Conservation (phyloP, 208 protist species). For the Trypanosoma brucei region DNA sequence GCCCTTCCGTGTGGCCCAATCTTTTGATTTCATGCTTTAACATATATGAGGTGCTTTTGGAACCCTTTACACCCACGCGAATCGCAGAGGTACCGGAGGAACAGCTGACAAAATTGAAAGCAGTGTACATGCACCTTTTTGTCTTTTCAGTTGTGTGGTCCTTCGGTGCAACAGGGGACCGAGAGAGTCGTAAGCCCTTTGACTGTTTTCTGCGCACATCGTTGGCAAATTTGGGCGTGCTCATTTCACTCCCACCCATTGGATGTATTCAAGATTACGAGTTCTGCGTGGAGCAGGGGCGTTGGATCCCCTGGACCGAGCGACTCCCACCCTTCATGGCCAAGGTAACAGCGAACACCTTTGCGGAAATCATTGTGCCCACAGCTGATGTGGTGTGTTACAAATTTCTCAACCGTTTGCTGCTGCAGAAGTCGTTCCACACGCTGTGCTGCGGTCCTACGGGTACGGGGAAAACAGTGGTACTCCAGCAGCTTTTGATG, state of each 20-base stretch:
- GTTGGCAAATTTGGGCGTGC: conserved; percentile 58
- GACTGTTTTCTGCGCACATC: conserved; percentile 91
- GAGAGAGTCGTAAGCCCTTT: conserved; percentile 87
- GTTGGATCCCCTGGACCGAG: conserved; percentile 93
- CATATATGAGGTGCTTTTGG: conserved; percentile 89
- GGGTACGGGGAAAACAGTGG: conserved; percentile 97
- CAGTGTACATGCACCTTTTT: conserved; percentile 88
- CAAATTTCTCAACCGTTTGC: conserved; percentile 92
- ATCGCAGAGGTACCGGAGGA: conserved; percentile 80
- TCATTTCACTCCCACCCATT: conserved; percentile 83
- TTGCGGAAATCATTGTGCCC: conserved; percentile 96
- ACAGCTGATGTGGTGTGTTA: conserved; percentile 96
- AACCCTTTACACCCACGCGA: conserved; percentile 78
- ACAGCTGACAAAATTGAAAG: conserved; percentile 70
- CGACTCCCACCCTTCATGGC: conserved; percentile 81
- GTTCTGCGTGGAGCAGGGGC: conserved; percentile 82
- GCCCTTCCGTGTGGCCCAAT: conserved; percentile 94
- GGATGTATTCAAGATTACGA: conserved; percentile 95
- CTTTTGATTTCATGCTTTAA: conserved; percentile 92
- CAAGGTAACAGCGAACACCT: conserved; percentile 81
- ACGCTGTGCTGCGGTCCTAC: conserved; percentile 96
- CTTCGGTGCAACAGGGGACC: conserved; percentile 94
- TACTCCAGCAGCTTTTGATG: conserved; percentile 93
- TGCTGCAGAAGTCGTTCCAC: conserved; percentile 88
- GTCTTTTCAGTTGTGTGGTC: conserved; percentile 97